These are phyloP conservation scores for Sicyos baderoa DNA, from an alignment of 306 rosid species.

Conservation along the genomic window DNA sequence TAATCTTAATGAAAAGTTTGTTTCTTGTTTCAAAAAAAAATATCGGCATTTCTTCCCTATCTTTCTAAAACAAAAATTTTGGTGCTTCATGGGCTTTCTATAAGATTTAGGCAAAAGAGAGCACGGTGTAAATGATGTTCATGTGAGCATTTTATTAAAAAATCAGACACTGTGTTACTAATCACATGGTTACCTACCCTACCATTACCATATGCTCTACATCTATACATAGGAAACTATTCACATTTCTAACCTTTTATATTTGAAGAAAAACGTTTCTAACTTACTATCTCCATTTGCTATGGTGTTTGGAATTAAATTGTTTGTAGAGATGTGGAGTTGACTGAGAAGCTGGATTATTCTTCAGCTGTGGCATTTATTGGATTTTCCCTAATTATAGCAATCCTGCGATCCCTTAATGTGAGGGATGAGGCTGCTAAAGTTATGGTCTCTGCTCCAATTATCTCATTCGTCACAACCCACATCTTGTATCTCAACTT, in stretches of 20 bases:
- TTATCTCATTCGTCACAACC: constrained; percentile 73
- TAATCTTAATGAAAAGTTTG: no score
- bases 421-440: constrained; percentile 83
- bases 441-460: constrained; percentile 91
- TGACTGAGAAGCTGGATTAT: constrained; percentile 75
- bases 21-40: no score
- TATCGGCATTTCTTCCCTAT: not conserved
- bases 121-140: not conserved
- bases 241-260: not conserved
- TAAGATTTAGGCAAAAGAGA: not conserved
- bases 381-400: constrained; percentile 66
- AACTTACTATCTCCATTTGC: not conserved
- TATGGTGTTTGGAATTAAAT: not conserved
- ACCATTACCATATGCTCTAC: not conserved
- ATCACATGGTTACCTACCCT: not conserved
- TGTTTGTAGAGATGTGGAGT: constrained; percentile 70
- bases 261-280: not conserved
- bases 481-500: constrained; percentile 84
- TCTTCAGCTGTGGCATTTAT: constrained; percentile 86
- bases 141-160: not conserved
- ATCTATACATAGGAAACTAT: not conserved
- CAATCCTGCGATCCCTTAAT: constrained; percentile 57
- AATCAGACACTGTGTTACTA: not conserved
- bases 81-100: not conserved
- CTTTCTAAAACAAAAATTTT: not conserved